Conservation (phyloP, 78 protist genomes). For the Cyanophora paradoxa region DNA sequence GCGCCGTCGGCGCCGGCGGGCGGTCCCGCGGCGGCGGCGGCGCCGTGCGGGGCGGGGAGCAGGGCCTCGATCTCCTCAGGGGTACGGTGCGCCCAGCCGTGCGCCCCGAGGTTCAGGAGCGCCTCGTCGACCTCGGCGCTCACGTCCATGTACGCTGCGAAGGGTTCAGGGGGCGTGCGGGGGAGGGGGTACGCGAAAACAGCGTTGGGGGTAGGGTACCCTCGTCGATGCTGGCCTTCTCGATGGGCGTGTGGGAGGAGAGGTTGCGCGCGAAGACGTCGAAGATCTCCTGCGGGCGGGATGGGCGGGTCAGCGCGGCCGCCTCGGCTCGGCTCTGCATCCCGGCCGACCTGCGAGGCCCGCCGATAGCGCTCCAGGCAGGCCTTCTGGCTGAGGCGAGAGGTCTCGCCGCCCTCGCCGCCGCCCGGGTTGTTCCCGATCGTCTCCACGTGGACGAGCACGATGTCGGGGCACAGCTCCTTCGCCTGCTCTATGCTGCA, state of each 20-base stretch:
- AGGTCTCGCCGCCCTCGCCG: neutral
- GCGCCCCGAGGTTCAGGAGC: neutral
- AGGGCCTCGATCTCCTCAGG: neutral
- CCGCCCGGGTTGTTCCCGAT: neutral
- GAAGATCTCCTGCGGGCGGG: too few species aligned
- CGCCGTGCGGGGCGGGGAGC: neutral
- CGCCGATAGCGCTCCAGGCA: constrained; percentile 15
- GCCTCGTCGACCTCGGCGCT: neutral
- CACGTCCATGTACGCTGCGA: constrained; percentile 8
- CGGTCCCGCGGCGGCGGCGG: neutral
- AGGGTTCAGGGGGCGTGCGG: too few species aligned
- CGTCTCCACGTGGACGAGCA: neutral
- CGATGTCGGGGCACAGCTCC: neutral
- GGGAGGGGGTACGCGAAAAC: too few species aligned
- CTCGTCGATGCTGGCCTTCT: constrained; percentile 21
- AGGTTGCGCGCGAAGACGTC: neutral
- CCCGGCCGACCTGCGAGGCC: neutral
- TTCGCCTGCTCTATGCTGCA: neutral
- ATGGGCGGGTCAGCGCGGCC: too few species aligned
- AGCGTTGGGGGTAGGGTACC: too few species aligned
- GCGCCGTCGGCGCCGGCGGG: neutral
- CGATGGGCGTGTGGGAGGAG: neutral
- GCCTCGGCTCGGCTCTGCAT: too few species aligned
- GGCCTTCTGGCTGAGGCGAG: neutral
- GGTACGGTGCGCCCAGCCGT: neutral